These are phyloP conservation scores for Magnusiomyces sp. DNA, from an alignment of 1,139 yeast species.

Conservation along the genomic window DNA sequence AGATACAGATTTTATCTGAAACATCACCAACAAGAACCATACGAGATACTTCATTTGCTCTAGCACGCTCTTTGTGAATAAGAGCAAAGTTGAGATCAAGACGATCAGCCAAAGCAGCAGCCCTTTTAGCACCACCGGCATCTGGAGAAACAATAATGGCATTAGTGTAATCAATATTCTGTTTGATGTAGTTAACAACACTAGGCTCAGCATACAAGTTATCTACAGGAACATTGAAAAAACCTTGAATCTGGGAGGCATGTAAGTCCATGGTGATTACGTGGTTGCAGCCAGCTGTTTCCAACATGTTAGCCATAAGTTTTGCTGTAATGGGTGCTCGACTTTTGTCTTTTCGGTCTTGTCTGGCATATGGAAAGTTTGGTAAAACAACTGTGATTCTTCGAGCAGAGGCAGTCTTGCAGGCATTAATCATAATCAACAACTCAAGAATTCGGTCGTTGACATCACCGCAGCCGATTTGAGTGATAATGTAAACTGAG, in stretches of 20 bases:
- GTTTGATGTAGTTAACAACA: slow-evolving; percentile 79
- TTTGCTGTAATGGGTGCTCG: slow-evolving; percentile 98
- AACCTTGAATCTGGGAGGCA: slow-evolving; percentile 96
- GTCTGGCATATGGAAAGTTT: slow-evolving; percentile 94
- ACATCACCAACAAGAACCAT: slow-evolving; percentile 98
- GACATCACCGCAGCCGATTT: slow-evolving; percentile 84
- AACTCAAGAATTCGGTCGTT: slow-evolving; percentile 85
- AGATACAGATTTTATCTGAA: slow-evolving; percentile 71
- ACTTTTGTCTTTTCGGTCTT: slow-evolving; percentile 91
- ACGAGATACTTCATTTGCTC: slow-evolving; percentile 87
- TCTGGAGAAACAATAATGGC: slow-evolving; percentile 92
- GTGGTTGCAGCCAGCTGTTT: slow-evolving; percentile 94
- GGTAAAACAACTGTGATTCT: slow-evolving; percentile 94
- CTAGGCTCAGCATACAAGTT: slow-evolving; percentile 94
- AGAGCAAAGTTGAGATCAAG: slow-evolving; percentile 89
- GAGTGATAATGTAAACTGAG: slow-evolving; percentile 68
- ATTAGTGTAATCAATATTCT: slow-evolving; percentile 54
- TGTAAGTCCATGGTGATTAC: slow-evolving; percentile 97
- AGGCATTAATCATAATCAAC: slow-evolving; percentile 87
- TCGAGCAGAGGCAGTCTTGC: slow-evolving; percentile 91
- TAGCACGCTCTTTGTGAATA: slow-evolving; percentile 92
- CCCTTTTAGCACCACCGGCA: slow-evolving; percentile 95
- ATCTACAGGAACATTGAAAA: slow-evolving; percentile 92
- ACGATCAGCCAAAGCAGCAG: slow-evolving; percentile 90
- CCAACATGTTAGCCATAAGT: slow-evolving; percentile 87